phyloP scores from a whole-genome alignment of 768 basidiomycete species.

The Termitomyces sp. region DNA sequence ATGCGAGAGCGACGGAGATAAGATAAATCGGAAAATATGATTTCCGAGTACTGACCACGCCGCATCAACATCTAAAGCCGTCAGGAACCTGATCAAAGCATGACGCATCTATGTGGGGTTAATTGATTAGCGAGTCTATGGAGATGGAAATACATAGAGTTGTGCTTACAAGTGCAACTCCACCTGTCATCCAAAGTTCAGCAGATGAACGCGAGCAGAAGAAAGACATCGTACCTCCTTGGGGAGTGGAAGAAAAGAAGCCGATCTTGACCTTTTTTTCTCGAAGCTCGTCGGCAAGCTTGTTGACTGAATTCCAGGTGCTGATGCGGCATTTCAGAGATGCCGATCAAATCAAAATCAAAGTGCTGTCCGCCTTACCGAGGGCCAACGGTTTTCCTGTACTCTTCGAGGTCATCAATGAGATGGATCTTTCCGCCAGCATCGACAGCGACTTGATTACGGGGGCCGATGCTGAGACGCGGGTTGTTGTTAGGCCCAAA shows the following conservation, averaged over 20 bases:
- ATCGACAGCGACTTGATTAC: conserved; percentile 87
- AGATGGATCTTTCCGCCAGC: conserved; percentile 83
- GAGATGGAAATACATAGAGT: conserved; percentile 12
- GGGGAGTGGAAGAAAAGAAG: conserved; percentile 94
- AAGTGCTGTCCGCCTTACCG: conserved; percentile 30
- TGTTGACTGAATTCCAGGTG: conserved; percentile 79
- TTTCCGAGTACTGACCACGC: conserved; percentile 58
- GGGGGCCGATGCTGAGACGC: conserved; percentile 72
- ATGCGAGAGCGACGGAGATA: not conserved
- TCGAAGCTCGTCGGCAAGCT: conserved; percentile 79
- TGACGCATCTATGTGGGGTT: conserved; percentile 72
- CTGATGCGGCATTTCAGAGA: conserved; percentile 19
- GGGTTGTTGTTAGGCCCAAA: conserved; percentile 83
- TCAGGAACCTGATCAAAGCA: conserved; percentile 83
- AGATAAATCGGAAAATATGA: not conserved
- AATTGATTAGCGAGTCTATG: conserved; percentile 1
- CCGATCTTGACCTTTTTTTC: conserved; percentile 86
- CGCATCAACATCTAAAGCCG: conserved; percentile 72
- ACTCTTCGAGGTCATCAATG: conserved; percentile 78
- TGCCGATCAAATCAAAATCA: conserved; percentile 3
- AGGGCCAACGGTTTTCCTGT: conserved; percentile 62
- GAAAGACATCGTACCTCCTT: conserved; percentile 61
- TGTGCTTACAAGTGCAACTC: conserved; percentile 80
- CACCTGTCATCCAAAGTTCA: conserved; percentile 44
- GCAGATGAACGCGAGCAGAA: not conserved